These are phyloP conservation scores for Trypanosoma scelopori DNA, from an alignment of 208 protist species.

Conservation along the genomic window DNA sequence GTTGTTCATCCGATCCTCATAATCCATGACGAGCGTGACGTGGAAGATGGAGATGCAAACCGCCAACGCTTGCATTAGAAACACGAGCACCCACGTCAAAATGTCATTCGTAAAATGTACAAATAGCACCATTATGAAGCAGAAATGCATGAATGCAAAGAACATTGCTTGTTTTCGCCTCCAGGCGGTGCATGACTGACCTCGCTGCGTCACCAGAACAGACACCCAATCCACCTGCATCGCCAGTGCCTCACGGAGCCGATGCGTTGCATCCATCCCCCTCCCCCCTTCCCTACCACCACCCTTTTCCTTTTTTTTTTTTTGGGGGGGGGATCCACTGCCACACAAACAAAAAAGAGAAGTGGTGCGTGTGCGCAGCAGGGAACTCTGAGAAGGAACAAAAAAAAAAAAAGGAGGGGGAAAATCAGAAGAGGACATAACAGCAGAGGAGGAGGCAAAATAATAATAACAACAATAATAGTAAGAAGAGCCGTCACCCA, in stretches of 20 bases:
- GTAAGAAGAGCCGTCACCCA: too few species aligned
- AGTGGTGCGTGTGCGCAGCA: too few species aligned
- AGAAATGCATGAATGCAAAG: constrained; percentile 56
- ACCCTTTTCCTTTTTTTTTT: too few species aligned
- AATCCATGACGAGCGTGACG: constrained; percentile 41
- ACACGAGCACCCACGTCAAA: constrained; percentile 40
- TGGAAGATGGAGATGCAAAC: constrained; percentile 47
- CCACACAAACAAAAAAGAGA: too few species aligned
- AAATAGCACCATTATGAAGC: constrained; percentile 49
- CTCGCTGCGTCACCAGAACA: constrained; percentile 49
- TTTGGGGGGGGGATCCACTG: too few species aligned
- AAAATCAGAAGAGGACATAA: background rate
- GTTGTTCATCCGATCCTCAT: constrained; percentile 51
- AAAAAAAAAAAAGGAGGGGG: constrained; percentile 2
- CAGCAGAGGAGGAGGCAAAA: too few species aligned
- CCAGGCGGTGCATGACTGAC: constrained; percentile 28
- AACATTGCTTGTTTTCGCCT: constrained; percentile 40
- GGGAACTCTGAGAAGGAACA: too few species aligned
- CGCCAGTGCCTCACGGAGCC: constrained; percentile 43
- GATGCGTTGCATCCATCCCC: constrained; percentile 27
- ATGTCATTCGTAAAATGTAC: constrained; percentile 36
- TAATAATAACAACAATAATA: background rate
- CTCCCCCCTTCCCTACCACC: background rate
- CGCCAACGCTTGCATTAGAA: constrained; percentile 54
- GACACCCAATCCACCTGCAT: constrained; percentile 70